A percentile compares a stretch with the other conserved stretches of the same genome.
Evolutionary conservation across 176 grass and related monocot species (phyloP).

Genomic region (Rhynchospora tenuis): DNA sequence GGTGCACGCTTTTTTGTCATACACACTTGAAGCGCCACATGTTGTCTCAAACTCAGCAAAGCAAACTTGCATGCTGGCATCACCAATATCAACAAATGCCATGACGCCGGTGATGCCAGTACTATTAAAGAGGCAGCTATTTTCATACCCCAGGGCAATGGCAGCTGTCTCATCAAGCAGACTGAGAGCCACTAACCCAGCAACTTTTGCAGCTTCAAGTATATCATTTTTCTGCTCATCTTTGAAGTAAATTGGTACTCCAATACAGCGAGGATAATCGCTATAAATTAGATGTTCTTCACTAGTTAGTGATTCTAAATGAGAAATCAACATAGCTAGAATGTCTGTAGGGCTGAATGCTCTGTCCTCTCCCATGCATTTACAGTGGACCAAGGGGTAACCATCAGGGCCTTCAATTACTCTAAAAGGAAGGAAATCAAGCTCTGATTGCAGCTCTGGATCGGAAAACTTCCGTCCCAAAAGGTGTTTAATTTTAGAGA

Average conservation of each 20-base stretch:
- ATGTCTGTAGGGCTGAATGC: not conserved
- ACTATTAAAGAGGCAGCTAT: no score
- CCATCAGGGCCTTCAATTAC: constrained; percentile 2
- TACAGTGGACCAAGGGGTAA: not conserved
- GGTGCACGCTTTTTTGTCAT: constrained; percentile 21
- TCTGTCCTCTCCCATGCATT: constrained; percentile 2
- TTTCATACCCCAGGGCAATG: not conserved
- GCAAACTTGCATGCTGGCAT: constrained; percentile 18
- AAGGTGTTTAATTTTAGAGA: not conserved
- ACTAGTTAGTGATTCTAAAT: not conserved
- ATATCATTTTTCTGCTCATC: not conserved
- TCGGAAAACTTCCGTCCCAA: constrained; percentile 8
- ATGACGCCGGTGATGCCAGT: no score
- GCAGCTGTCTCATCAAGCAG: constrained; percentile 7
- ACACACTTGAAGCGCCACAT: not conserved
- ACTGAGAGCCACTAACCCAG: not conserved
- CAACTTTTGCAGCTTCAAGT: not conserved
- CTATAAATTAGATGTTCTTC: not conserved
- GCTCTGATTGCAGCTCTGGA: not conserved
- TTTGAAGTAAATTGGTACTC: constrained; percentile 7
- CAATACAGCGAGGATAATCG: not conserved
- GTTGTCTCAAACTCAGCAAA: constrained; percentile 52
- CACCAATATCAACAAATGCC: not conserved
- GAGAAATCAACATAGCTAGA: not conserved
- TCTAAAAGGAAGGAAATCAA: constrained; percentile 1